These are phyloP conservation scores for Colletotrichum euphorbiae DNA, from an alignment of 2,329 filamentous ascomycete genomes.

Conservation along the genomic window DNA sequence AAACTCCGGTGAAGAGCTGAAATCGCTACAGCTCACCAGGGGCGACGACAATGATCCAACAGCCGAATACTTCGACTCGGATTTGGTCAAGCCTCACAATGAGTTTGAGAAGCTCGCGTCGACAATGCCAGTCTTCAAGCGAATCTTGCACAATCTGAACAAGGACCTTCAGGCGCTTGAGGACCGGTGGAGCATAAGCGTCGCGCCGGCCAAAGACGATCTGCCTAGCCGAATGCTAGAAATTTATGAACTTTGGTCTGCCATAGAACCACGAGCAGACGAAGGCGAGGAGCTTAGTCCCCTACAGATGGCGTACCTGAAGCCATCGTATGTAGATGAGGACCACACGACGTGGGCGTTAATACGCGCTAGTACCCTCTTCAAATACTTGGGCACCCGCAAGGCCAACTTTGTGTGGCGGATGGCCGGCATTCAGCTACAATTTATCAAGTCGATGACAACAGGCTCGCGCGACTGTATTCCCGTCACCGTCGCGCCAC, in stretches of 20 bases:
- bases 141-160: conserved; percentile 49
- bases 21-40: background rate
- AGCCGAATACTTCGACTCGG: conserved; percentile 49
- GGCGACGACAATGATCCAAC: conserved; percentile 6
- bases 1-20: background rate
- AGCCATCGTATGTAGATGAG: conserved; percentile 46
- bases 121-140: conserved; percentile 45
- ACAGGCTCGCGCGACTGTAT: conserved; percentile 38
- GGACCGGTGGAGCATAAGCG: conserved; percentile 47
- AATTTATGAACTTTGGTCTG: conserved; percentile 56
- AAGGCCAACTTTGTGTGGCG: conserved; percentile 56
- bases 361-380: conserved; percentile 63
- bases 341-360: conserved; percentile 54
- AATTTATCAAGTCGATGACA: conserved; percentile 57
- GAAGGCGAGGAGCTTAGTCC: conserved; percentile 36
- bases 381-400: conserved; percentile 51
- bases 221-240: conserved; percentile 47
- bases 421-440: conserved; percentile 62
- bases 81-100: conserved; percentile 50
- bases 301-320: conserved; percentile 41
- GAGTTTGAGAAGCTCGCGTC: conserved; percentile 48
- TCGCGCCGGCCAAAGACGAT: conserved; percentile 31
- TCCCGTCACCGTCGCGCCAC: conserved; percentile 49
- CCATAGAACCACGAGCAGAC: conserved; percentile 50
- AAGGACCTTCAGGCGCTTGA: conserved; percentile 48